Base-by-base conservation (phyloP, 805 yeast genomes). In the Saturnispora mendoncae region DNA sequence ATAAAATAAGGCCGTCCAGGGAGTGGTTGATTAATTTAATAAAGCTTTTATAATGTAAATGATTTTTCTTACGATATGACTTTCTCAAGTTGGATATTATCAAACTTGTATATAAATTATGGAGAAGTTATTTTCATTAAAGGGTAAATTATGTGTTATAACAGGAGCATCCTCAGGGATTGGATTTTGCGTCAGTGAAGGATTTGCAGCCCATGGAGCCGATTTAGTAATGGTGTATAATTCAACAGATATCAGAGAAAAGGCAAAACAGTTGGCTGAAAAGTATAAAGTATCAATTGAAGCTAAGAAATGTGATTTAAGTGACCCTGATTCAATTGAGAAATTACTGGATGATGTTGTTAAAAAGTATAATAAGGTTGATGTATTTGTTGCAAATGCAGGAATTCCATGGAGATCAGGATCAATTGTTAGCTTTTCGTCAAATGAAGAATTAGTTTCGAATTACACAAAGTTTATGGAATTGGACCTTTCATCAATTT, bases 391-490 rank as follows among this genome's bases (percentile, higher is more conserved):
- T 35, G 70, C 71, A 42, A 67, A 67, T 42, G 71, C 71, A 1
- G 71, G 95, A 32, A 76, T 84, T 36, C 78, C 86, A 13, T 85
- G 94, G 94, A 70, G 76, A 18, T 67, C 72, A 23, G 87, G 88
- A 18, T 72, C 72, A 15, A 57, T 76, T 46, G 58, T 74, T n/a
- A 39, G 52, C 5, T 64, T 63, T 35, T 56, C 65, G 45, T 54
- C 53, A 27, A 66, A 64, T 32, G 66, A 64, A 3, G 68, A 65
- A 36, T 76, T 48, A 23, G 68, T 68, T 49, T 62, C 64, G 41
- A 78, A 76, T 52, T 87, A 94, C 88, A 66, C 71, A 57, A 76
- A 75, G 50, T 76, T 86, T 42, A 71, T 85, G 56, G 74, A 77
- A 55, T 74, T 83, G 42, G 92, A 87, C 57, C 66, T 87, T 46